Base-by-base conservation (phyloP, 106 monocot species). In the Dendrobium officinale region DNA sequence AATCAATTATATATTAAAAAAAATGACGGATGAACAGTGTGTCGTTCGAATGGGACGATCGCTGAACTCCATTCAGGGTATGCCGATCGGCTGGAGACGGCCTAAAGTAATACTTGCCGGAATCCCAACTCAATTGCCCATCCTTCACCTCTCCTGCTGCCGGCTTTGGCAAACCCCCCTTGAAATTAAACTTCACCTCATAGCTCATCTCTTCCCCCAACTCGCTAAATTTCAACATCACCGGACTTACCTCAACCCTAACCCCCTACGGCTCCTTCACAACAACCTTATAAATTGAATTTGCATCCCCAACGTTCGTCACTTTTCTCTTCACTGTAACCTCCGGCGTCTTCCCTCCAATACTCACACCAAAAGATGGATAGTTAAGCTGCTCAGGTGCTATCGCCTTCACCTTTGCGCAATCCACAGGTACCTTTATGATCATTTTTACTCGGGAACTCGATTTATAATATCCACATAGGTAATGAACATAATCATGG, bases 401-500 rank as follows among this genome's bases (percentile, higher is more conserved):
- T 41, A 74, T 74, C 18, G 42, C 18, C 43, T 29, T 41, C 74
- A 74, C 74, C 42, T 43, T 17, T 6, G 43, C 16, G 11, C 43
- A 74, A 8, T 43, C 1, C 74, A 74, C 20, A 20, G 42, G 0
- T 19, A 6, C 43, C 43, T 74, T 40, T 20, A 74, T 13, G 42
- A 74, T 74, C 42, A 19, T 6, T 6, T 19, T 0, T 13, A 74
- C 74, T 5, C 3, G 0, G 6, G 0, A 0, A 43, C 20, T 13
- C 2, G 26, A 8, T 20, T 43, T 41, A 43, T 44, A 74, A 19
- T 42, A 43, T 8, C 43, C 83, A 73, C 88, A 88, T 20, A 88
- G 85, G 72, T 85, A 85, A 54, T 82, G 80, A 40, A 83, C 55
- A 78, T 85, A 85, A 67, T 88, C 81, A 15, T 54, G 66, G 13